Conservation (phyloP, 495 filamentous ascomycete species). For the Terfezia boudieri region DNA sequence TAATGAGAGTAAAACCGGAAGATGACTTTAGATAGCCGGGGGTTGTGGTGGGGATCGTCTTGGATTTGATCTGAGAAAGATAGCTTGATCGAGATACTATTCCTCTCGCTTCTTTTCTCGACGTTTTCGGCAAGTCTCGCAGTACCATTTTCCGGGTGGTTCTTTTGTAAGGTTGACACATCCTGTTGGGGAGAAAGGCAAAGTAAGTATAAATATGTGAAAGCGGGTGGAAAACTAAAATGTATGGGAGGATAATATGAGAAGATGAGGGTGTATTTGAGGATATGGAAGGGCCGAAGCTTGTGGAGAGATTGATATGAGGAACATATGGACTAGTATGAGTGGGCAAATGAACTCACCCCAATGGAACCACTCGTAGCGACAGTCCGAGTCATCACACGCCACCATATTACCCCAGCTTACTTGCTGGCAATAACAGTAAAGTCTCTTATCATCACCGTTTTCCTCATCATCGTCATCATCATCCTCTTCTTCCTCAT, state of each 20-base stretch:
- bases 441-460: slow-evolving; percentile 67
- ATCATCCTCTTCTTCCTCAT: slow-evolving; percentile 35
- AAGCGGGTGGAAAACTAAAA: not conserved
- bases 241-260: not conserved
- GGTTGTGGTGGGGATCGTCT: too few relatives aligned
- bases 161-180: not conserved
- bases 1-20: too few relatives aligned
- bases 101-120: not conserved
- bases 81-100: not conserved
- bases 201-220: not conserved
- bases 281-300: not conserved
- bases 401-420: slow-evolving; percentile 97
- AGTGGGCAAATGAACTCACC: not conserved
- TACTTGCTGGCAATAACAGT: slow-evolving; percentile 80
- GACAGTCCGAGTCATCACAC: slow-evolving; percentile 82
- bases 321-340: too few relatives aligned
- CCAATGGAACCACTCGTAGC: slow-evolving; percentile 98
- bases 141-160: not conserved
- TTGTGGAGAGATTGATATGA: too few relatives aligned
- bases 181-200: not conserved
- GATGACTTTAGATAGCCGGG: too few relatives aligned
- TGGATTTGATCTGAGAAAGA: too few relatives aligned
- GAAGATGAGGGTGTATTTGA: not conserved
- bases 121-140: not conserved
- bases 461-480: slow-evolving; percentile 64